These are phyloP conservation scores for Globisporangium canariense DNA, from an alignment of 352 stramenopile genomes.

Conservation along the genomic window DNA sequence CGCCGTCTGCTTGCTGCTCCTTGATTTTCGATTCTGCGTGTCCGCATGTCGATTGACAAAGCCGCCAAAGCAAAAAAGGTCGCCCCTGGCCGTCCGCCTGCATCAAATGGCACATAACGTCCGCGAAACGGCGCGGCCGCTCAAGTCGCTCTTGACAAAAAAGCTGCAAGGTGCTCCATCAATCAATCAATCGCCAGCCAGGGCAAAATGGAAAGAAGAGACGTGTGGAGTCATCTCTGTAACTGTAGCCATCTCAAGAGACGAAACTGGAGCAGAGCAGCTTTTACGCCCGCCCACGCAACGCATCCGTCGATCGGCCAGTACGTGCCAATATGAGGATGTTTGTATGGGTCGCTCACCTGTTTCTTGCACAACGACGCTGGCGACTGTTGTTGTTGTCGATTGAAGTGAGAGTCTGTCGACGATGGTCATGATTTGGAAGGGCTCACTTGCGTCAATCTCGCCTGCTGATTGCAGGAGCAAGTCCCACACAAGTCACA, in stretches of 20 bases:
- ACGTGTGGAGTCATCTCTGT: conserved; percentile 7
- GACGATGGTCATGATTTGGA: background rate
- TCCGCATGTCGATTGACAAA: too few relatives aligned
- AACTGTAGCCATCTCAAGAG: conserved; percentile 7
- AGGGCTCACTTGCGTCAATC: background rate
- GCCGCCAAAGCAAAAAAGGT: background rate
- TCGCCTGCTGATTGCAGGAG: background rate
- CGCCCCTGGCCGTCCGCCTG: background rate
- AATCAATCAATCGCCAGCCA: background rate
- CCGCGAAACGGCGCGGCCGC: background rate
- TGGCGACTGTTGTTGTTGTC: background rate
- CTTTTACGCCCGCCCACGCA: conserved; percentile 7
- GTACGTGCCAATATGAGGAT: conserved; percentile 10
- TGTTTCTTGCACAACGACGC: conserved; percentile 5
- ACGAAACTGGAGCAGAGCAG: background rate
- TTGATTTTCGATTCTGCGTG: background rate
- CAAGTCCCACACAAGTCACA: conserved; percentile 10
- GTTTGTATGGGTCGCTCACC: background rate
- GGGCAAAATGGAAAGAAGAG: conserved; percentile 8
- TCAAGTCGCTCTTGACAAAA: background rate
- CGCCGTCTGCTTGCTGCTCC: background rate
- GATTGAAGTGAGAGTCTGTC: background rate
- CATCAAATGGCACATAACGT: background rate
- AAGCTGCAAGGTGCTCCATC: background rate
- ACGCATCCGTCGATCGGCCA: background rate